phyloP scores from a whole-genome alignment of 352 stramenopile genomes.

The Pythium chondricola region DNA sequence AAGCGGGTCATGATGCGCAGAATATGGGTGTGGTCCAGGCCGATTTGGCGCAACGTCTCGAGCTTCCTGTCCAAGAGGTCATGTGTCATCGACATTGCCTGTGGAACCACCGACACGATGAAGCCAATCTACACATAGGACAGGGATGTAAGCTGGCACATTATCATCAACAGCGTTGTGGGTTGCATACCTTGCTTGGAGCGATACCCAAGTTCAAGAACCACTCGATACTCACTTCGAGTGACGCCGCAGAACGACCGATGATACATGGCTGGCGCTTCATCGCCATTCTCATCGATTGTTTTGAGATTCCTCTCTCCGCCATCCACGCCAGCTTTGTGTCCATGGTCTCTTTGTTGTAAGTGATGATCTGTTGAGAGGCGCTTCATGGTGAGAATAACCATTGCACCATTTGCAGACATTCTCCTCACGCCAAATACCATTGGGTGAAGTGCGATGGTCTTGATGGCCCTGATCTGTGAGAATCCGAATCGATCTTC shows the following conservation, averaged over 20 bases:
- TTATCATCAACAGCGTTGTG: too few species aligned
- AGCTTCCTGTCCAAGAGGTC: constrained; percentile 45
- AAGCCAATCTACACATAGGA: constrained; percentile 35
- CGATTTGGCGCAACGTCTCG: constrained; percentile 24
- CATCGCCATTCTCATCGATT: constrained; percentile 1
- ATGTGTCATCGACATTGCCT: constrained; percentile 25
- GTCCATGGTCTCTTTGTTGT: constrained; percentile 2
- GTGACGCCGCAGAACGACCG: constrained; percentile 1
- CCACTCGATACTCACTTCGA: constrained; percentile 9
- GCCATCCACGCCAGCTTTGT: constrained; percentile 10
- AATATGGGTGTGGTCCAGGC: constrained; percentile 30
- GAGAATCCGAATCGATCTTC: constrained; percentile 1
- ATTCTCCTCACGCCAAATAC: too few species aligned
- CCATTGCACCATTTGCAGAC: too few species aligned
- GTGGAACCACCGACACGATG: constrained; percentile 43
- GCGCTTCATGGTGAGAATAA: too few species aligned
- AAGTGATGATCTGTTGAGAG: constrained; percentile 6
- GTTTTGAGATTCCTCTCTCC: background rate
- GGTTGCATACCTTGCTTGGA: constrained; percentile 5
- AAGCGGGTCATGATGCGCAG: constrained; percentile 30
- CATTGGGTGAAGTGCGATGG: constrained; percentile 10
- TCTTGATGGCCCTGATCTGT: background rate
- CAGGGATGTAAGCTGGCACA: background rate
- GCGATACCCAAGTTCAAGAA: constrained; percentile 5
- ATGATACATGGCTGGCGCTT: constrained; percentile 8